These are phyloP conservation scores for Pleurotus ostreatus DNA, from an alignment of 768 basidiomycete genomes.

Conservation along the genomic window DNA sequence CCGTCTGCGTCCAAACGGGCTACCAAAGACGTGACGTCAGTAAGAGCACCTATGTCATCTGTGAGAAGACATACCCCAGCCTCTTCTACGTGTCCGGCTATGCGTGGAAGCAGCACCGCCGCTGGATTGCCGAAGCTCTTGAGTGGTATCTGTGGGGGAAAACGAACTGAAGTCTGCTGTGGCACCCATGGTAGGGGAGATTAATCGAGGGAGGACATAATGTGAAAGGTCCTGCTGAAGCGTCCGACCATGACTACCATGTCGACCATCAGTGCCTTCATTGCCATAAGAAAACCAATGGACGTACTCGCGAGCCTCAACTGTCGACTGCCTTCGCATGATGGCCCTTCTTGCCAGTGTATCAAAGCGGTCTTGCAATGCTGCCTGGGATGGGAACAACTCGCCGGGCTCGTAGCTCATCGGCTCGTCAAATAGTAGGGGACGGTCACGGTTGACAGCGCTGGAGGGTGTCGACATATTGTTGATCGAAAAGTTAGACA, in stretches of 20 bases:
- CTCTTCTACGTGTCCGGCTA: constrained; percentile 28
- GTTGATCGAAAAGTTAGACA: constrained; percentile 38
- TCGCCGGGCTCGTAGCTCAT: constrained; percentile 23
- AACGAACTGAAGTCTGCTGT: background rate
- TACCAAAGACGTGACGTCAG: constrained; percentile 10
- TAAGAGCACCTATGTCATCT: background rate
- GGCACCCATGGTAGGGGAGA: background rate
- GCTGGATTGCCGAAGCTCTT: background rate
- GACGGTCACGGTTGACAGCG: constrained; percentile 21
- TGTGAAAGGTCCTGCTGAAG: background rate
- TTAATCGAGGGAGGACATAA: background rate
- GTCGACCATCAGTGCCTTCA: background rate
- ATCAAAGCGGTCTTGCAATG: constrained; percentile 9
- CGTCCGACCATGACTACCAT: background rate
- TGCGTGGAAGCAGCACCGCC: background rate
- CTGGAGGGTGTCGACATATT: constrained; percentile 33
- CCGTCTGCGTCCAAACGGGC: constrained; percentile 55
- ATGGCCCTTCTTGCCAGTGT: constrained; percentile 26
- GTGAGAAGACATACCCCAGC: constrained; percentile 37
- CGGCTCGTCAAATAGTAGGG: constrained; percentile 39
- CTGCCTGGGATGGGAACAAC: background rate
- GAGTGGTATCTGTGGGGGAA: background rate
- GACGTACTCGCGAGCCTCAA: constrained; percentile 34
- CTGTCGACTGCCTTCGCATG: constrained; percentile 29
- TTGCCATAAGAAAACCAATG: constrained; percentile 26